Base-by-base conservation (phyloP, 1,284 basidiomycete genomes). In the Pholiota adiposa region DNA sequence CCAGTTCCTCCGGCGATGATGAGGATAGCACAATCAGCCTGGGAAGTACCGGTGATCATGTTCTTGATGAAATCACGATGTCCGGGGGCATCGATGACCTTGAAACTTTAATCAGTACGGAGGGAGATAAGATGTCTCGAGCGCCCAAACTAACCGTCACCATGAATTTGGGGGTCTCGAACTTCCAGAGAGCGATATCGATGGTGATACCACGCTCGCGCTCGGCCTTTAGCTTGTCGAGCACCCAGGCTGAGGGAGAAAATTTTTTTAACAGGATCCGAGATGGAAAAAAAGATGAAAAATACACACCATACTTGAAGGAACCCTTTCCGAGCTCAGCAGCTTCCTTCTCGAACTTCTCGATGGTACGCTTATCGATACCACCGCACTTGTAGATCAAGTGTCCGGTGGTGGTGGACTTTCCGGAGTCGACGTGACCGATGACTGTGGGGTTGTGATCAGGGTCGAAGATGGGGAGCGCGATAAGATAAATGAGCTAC, bases 31-130 rank as follows among this genome's bases (percentile, higher is more conserved):
- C 97, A 98, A 82, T 98, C 97, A 77, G 97, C 97, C 88, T 98
- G 97, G 74, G 97, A 98, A 75, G 97, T 99, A 89, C 97, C 97
- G 66, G 96, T 98, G 78, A 98, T 98, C 96, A 98, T 98, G 94
- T 98, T 99, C 88, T 99, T 99, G 90, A 99, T 99, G 85, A 99
- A 99, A 80, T 99, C 97, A 91, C 97, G 96, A 84, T 99, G 97
- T 78, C 97, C 97, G 59, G 97, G 97, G 79, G 97, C 97, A 79
- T 98, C 96, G 72, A 97, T 97, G 82, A 97, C 94, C 91, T 92
- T 61, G 23, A 60, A 60, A 41, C 60, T 57, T 53, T 56, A 63
- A 68, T 69, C 63, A 67, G 53, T 51, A 55, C 58, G 51, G 57
- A n/a, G 50, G 60, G 44, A 59, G 59, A 64, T 56, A 31, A 57